Conservation (phyloP, 2,329 filamentous ascomycete species). For the Myrmaecium sp. region DNA sequence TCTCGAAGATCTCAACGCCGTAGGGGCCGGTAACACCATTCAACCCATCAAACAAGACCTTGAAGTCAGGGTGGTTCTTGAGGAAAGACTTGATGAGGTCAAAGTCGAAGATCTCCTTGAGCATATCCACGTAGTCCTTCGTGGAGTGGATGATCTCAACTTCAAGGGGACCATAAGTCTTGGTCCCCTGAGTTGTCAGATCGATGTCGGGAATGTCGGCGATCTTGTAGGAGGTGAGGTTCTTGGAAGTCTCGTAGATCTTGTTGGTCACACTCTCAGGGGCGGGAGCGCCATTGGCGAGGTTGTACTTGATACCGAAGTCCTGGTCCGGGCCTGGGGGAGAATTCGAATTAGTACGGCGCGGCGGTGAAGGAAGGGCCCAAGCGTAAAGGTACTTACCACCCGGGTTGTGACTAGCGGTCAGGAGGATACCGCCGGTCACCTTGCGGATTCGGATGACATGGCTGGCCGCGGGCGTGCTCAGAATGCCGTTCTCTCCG, state of each 20-base stretch:
- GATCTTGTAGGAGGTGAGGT: conserved; percentile 81
- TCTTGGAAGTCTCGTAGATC: conserved; percentile 86
- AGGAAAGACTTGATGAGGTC: conserved; percentile 91
- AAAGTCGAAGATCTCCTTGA: conserved; percentile 99
- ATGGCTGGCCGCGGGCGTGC: conserved; percentile 89
- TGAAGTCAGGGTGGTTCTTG: conserved; percentile 73
- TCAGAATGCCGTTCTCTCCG: conserved; percentile 90
- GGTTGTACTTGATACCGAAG: conserved; percentile 99
- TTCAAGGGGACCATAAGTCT: conserved; percentile 72
- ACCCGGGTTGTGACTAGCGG: conserved; percentile 94
- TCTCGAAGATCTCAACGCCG: conserved; percentile 84
- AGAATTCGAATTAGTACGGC: too few relatives aligned
- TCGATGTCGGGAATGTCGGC: conserved; percentile 75
- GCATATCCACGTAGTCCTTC: conserved; percentile 79
- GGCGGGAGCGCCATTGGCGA: conserved; percentile 86
- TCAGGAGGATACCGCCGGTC: conserved; percentile 90
- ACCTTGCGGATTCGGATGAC: conserved; percentile 88
- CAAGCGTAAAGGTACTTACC: conserved; percentile 53
- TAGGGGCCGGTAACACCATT: conserved; percentile 93
- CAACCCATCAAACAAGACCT: conserved; percentile 88
- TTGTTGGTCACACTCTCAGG: conserved; percentile 96
- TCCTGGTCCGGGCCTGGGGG: conserved; percentile 75
- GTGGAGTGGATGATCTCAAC: conserved; percentile 93
- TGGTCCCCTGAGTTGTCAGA: conserved; percentile 63
- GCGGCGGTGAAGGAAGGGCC: background rate